phyloP scores from a whole-genome alignment of 768 basidiomycete genomes.

The Cystofilobasidium macerans region DNA sequence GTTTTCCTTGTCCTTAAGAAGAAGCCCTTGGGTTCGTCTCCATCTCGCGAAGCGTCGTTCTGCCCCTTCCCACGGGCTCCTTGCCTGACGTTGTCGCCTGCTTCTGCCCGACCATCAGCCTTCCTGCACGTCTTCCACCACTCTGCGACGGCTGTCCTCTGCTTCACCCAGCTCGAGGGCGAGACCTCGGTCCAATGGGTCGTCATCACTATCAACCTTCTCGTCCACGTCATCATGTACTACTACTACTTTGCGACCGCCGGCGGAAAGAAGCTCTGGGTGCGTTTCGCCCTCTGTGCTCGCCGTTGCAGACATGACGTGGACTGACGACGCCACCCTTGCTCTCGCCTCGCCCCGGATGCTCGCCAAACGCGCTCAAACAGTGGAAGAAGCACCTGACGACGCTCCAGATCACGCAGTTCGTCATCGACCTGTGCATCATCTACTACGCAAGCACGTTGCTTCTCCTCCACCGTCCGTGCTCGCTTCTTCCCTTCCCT shows the following conservation, averaged over 20 bases:
- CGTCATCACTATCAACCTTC: constrained; percentile 77
- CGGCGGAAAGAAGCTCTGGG: constrained; percentile 93
- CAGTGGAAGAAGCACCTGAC: constrained; percentile 99
- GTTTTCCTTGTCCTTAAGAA: constrained; percentile 96
- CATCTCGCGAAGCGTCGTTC: background rate
- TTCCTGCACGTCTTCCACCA: constrained; percentile 99
- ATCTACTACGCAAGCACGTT: constrained; percentile 92
- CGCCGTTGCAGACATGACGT: background rate
- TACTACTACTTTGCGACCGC: constrained; percentile 99
- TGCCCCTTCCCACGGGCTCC: background rate
- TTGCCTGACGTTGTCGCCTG: background rate
- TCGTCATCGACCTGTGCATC: constrained; percentile 76
- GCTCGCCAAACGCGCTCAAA: background rate
- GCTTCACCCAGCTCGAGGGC: constrained; percentile 88
- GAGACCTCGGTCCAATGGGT: constrained; percentile 95
- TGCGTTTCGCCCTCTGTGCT: constrained; percentile 34
- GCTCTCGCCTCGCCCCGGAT: background rate
- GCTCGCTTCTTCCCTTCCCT: background rate
- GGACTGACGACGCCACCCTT: background rate
- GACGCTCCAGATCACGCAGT: constrained; percentile 91
- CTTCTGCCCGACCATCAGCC: constrained; percentile 44
- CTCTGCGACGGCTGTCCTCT: constrained; percentile 89
- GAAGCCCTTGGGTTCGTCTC: constrained; percentile 73
- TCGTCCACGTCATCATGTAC: constrained; percentile 97
- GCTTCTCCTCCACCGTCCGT: constrained; percentile 29